Base-by-base conservation (phyloP, 2,329 filamentous ascomycete genomes). In the Cladosporium oxysporum region DNA sequence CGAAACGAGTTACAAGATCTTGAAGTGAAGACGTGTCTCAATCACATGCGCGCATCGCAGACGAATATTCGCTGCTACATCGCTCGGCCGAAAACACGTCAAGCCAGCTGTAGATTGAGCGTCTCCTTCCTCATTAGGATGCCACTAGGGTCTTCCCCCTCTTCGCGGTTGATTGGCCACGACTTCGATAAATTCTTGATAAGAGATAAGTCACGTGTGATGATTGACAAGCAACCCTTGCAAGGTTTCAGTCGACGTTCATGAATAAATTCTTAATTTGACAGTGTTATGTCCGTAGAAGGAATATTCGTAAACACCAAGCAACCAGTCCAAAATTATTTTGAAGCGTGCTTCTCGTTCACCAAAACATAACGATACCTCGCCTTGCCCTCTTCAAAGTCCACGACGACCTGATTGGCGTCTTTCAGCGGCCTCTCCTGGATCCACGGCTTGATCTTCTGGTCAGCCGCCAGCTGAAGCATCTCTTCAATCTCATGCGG, bases 401-500 rank as follows among this genome's bases (percentile, higher is more conserved):
- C 86, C 21, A 87, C 71, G 31, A 89, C 76, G 2, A 81, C 81
- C 74, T 83, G 72, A 74, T 89, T 89, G 2, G 84, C 84, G 21
- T 87, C 83, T 74, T 82, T 84, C 81, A 90, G 81, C 0, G 83
- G 81, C 41, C 84, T 79, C 74, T 82, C 82, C 81, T 92, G 85
- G 44, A 92, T 84, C 84, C 85, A 87, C 1, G 86, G 82, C 76
- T 84, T 82, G 44, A 90, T 78, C 8, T 82, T 81, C 76, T 88
- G 84, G 63, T 87, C 82, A 0, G 81, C 86, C 8, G 84, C 87
- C 66, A 90, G 81, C 65, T 83, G 70, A 65, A 90, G 71, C 87
- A 90, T 90, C 71, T 87, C 83, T 60, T 81, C 76, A 66, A 89
- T 88, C 70, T 89, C 84, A 53, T 73, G 73, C 0, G 87, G 86